These are phyloP conservation scores for Mycocentrospora acerina DNA, from an alignment of 2,329 filamentous ascomycete species.

Conservation along the genomic window DNA sequence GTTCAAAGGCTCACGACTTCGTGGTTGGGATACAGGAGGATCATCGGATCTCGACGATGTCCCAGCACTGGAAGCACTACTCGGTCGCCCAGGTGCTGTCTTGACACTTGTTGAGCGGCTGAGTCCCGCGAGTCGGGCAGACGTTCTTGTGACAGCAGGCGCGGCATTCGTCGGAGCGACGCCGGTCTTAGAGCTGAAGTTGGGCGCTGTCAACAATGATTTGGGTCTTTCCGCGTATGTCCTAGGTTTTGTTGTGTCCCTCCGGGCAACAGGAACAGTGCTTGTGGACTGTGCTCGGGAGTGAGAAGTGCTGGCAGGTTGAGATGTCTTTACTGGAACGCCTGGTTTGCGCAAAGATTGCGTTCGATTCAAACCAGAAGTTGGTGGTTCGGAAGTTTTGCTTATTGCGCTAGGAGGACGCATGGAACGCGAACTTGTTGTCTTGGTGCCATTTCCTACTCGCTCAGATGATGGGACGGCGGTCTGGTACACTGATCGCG, in stretches of 20 bases:
- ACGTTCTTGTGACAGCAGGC: constrained; percentile 12
- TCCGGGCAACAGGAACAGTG: constrained; percentile 14
- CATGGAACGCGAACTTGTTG: constrained; percentile 13
- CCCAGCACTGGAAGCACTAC: constrained; percentile 7
- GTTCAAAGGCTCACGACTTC: constrained; percentile 17
- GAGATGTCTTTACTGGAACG: constrained; percentile 14
- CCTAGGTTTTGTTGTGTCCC: constrained; percentile 15
- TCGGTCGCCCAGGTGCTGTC: constrained; percentile 16
- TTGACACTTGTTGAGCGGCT: constrained; percentile 29
- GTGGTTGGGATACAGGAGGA: constrained; percentile 8
- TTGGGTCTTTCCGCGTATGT: constrained; percentile 23
- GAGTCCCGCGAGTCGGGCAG: constrained; percentile 25
- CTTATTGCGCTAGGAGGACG: constrained; percentile 18
- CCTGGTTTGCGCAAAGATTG: neutral
- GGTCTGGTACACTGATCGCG: constrained; percentile 35
- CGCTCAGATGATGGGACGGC: constrained; percentile 10
- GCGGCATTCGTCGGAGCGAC: constrained; percentile 11
- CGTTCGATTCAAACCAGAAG: neutral
- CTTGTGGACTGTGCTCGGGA: constrained; percentile 31
- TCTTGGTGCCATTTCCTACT: constrained; percentile 7
- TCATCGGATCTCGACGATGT: constrained; percentile 15
- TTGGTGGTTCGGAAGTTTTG: constrained; percentile 19
- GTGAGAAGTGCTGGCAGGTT: constrained; percentile 16
- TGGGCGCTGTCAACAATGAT: constrained; percentile 21
- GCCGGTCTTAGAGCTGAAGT: constrained; percentile 7